Conservation (phyloP, 2,329 filamentous ascomycete genomes). For the Penicillium concentricum region DNA sequence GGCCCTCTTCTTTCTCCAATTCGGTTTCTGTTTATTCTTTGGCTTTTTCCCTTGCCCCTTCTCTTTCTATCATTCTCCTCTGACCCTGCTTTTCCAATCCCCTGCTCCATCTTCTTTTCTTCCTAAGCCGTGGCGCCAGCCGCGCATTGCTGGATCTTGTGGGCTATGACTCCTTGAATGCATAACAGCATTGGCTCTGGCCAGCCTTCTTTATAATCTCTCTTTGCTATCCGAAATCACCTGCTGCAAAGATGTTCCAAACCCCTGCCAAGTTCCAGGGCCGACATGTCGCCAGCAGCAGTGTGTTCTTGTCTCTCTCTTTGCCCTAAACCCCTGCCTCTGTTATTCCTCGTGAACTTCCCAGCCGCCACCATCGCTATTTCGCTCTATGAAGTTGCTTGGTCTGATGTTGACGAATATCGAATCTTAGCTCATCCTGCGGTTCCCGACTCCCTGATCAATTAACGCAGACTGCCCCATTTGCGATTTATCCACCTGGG, state of each 20-base stretch:
- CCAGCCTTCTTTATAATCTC: slow-evolving; percentile 17
- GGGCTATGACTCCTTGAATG: slow-evolving; percentile 20
- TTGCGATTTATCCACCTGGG: not conserved
- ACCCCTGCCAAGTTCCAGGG: slow-evolving; percentile 12
- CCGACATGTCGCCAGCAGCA: slow-evolving; percentile 14
- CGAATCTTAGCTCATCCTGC: slow-evolving; percentile 36
- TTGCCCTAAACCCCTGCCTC: slow-evolving; percentile 21
- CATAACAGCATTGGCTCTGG: slow-evolving; percentile 14
- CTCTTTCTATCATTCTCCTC: slow-evolving; percentile 17
- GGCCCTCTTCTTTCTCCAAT: slow-evolving; percentile 33
- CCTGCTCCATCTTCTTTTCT: slow-evolving; percentile 17
- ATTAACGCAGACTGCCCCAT: not conserved
- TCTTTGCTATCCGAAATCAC: slow-evolving; percentile 16
- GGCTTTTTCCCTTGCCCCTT: slow-evolving; percentile 18
- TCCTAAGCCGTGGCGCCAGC: not conserved
- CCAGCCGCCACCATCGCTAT: slow-evolving; percentile 21
- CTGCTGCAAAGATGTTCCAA: slow-evolving; percentile 15
- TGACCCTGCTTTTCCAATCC: slow-evolving; percentile 15
- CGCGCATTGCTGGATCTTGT: slow-evolving; percentile 15
- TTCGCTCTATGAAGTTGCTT: slow-evolving; percentile 23
- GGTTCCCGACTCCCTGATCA: slow-evolving; percentile 2
- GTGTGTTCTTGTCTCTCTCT: slow-evolving; percentile 23
- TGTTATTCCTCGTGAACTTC: slow-evolving; percentile 24
- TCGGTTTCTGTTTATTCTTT: slow-evolving; percentile 22
- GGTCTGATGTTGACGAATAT: slow-evolving; percentile 41